phyloP scores from a whole-genome alignment of 176 grass and related monocot genomes.

The Zea luxurians region DNA sequence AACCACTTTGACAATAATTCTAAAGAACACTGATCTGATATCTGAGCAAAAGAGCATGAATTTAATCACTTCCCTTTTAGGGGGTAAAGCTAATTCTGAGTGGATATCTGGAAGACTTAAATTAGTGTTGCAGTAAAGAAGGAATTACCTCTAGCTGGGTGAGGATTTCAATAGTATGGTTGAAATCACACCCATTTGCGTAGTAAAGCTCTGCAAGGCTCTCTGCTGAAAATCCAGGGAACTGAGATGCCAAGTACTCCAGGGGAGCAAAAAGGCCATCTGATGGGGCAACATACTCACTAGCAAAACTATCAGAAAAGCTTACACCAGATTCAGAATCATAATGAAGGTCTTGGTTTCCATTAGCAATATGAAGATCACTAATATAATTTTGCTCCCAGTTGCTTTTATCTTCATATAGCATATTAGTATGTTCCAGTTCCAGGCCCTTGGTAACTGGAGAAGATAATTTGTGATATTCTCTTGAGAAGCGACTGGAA shows the following conservation, averaged over 20 bases:
- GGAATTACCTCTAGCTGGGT: slow-evolving; percentile 86
- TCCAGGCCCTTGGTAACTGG: slow-evolving; percentile 47
- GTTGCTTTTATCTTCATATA: slow-evolving; percentile 63
- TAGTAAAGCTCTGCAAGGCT: slow-evolving; percentile 86
- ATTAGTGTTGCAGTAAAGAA: background rate
- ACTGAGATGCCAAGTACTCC: slow-evolving; percentile 76
- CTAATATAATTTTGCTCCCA: slow-evolving; percentile 57
- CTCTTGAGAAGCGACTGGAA: slow-evolving; percentile 47
- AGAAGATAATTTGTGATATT: slow-evolving; percentile 49
- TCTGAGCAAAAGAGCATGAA: background rate
- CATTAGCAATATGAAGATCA: slow-evolving; percentile 49
- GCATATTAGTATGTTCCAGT: slow-evolving; percentile 38
- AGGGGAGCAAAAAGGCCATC: slow-evolving; percentile 57
- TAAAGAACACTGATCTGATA: background rate
- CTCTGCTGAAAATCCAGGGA: slow-evolving; percentile 84
- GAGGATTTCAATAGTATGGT: slow-evolving; percentile 82
- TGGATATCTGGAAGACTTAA: slow-evolving; percentile 1
- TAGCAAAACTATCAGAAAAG: slow-evolving; percentile 55
- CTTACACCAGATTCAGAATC: slow-evolving; percentile 46
- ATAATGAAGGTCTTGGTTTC: slow-evolving; percentile 51
- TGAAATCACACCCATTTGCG: slow-evolving; percentile 84
- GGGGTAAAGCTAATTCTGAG: background rate
- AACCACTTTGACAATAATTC: background rate
- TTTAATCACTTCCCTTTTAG: background rate
- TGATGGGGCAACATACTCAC: slow-evolving; percentile 52